Conservation (phyloP, 768 basidiomycete genomes). For the Hebeloma cylindrosporum region DNA sequence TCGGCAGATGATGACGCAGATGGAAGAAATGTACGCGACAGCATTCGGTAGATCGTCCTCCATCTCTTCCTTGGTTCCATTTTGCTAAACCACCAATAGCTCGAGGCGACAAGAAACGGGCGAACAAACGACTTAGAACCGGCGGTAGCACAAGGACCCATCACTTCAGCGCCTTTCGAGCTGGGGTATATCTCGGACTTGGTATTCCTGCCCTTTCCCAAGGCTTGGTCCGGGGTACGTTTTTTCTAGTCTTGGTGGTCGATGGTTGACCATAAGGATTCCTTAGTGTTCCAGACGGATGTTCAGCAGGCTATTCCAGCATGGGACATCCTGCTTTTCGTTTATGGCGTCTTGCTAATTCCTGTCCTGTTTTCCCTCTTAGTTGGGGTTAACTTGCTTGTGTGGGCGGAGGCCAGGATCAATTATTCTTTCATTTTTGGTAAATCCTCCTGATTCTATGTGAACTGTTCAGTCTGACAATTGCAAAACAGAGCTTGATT, state of each 20-base stretch:
- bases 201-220: conserved; percentile 66
- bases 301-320: conserved; percentile 48
- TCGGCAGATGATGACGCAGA: conserved; percentile 65
- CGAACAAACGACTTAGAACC: conserved; percentile 64
- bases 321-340: conserved; percentile 72
- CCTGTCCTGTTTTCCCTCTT: conserved; percentile 76
- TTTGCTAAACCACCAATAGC: too few species aligned
- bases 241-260: not conserved
- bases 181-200: conserved; percentile 71
- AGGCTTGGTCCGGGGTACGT: conserved; percentile 62
- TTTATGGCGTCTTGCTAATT: conserved; percentile 74
- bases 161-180: conserved; percentile 71
- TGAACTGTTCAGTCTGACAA: not conserved
- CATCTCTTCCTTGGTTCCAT: not conserved
- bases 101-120: conserved; percentile 76
- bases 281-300: conserved; percentile 14
- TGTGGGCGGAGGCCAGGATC: conserved; percentile 75
- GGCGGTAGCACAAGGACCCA: conserved; percentile 52
- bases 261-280: not conserved
- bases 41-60: conserved; percentile 58
- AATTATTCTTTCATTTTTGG: conserved; percentile 95
- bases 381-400: conserved; percentile 80
- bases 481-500: conserved; percentile 55
- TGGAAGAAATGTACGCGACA: conserved; percentile 74
- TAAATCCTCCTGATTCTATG: conserved; percentile 28